These are phyloP conservation scores for Chloroidium sp. DNA, from an alignment of 163 green algal genomes.

Conservation along the genomic window DNA sequence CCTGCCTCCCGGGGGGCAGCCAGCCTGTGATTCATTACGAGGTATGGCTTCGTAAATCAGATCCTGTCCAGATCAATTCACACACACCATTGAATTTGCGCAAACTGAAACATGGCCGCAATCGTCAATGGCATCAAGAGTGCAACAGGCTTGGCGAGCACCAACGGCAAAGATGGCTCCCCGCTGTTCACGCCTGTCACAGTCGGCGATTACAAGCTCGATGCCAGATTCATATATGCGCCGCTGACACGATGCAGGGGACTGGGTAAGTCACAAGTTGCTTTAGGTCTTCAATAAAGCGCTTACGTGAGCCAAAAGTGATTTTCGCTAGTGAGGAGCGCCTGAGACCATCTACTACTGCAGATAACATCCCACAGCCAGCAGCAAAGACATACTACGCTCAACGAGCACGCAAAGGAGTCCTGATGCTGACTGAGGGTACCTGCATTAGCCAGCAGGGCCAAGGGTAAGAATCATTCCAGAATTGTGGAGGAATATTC, in stretches of 20 bases:
- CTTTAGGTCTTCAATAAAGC: background rate
- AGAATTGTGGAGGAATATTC: background rate
- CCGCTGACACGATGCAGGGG: conserved; percentile 55
- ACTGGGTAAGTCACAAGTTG: conserved; percentile 1
- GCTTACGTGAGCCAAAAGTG: too few relatives aligned
- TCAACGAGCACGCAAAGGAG: conserved; percentile 46
- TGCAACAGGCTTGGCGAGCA: too few relatives aligned
- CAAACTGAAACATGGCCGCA: too few relatives aligned
- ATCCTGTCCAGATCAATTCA: too few relatives aligned
- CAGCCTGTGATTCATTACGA: too few relatives aligned
- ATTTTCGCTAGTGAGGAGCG: too few relatives aligned
- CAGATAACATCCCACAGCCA: conserved; percentile 14
- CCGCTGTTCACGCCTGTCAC: background rate
- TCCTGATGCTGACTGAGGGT: conserved; percentile 55
- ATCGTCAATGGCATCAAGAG: too few relatives aligned
- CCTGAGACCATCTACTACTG: too few relatives aligned
- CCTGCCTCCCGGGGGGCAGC: too few relatives aligned
- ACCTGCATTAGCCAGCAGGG: conserved; percentile 26
- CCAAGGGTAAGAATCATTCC: conserved; percentile 5
- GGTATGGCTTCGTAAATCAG: too few relatives aligned
- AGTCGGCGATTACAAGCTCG: background rate
- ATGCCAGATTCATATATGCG: conserved; percentile 52
- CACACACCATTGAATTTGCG: too few relatives aligned
- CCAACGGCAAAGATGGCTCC: too few relatives aligned
- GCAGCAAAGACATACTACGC: conserved; percentile 44